A percentile compares a stretch with the other conserved stretches of the same genome.
phyloP scores from a whole-genome alignment of 345 rosid genomes.

The Gossypium arboreum region DNA sequence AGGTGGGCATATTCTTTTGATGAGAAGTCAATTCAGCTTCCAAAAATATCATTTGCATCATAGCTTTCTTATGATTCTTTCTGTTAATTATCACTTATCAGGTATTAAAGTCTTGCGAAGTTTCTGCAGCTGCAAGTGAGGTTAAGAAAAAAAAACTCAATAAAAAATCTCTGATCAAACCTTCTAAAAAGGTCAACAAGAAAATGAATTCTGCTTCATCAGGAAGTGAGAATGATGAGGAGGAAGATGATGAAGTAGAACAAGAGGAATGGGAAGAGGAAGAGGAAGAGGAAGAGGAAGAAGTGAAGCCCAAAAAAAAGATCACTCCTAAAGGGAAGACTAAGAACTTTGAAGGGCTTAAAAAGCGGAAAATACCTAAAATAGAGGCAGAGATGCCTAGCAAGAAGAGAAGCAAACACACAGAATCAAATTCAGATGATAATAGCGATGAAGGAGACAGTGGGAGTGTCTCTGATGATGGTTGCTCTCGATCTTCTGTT shows the following conservation, averaged over 20 bases:
- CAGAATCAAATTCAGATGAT: slow-evolving; percentile 33
- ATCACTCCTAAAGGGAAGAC: slow-evolving; percentile 27
- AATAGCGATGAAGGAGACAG: slow-evolving; percentile 41
- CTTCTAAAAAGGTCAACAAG: slow-evolving; percentile 31
- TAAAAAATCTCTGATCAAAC: slow-evolving; percentile 33
- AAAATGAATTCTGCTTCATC: slow-evolving; percentile 42
- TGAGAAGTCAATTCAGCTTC: slow-evolving; percentile 14
- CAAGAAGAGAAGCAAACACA: slow-evolving; percentile 46
- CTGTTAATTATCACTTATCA: slow-evolving; percentile 22
- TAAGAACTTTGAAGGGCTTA: slow-evolving; percentile 40
- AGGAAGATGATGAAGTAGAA: slow-evolving; percentile 45
- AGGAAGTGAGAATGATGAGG: slow-evolving; percentile 35
- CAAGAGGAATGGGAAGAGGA: slow-evolving; percentile 31
- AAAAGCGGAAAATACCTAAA: slow-evolving; percentile 49
- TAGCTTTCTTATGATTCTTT: slow-evolving; percentile 8
- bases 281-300: slow-evolving; percentile 29
- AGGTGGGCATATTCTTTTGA: slow-evolving; percentile 33
- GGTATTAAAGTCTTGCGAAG: slow-evolving; percentile 44
- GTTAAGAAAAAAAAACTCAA: slow-evolving; percentile 39
- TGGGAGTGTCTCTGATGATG: slow-evolving; percentile 44
- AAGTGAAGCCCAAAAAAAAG: slow-evolving; percentile 49
- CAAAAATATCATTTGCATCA: background rate
- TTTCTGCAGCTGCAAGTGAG: slow-evolving; percentile 32
- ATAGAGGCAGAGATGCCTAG: slow-evolving; percentile 40
- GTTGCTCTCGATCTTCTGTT: slow-evolving; percentile 44